Evolutionary conservation across 106 monocot species (phyloP), one percentile per base, ranked within the genome.

Genomic region (Chionographis japonica): DNA sequence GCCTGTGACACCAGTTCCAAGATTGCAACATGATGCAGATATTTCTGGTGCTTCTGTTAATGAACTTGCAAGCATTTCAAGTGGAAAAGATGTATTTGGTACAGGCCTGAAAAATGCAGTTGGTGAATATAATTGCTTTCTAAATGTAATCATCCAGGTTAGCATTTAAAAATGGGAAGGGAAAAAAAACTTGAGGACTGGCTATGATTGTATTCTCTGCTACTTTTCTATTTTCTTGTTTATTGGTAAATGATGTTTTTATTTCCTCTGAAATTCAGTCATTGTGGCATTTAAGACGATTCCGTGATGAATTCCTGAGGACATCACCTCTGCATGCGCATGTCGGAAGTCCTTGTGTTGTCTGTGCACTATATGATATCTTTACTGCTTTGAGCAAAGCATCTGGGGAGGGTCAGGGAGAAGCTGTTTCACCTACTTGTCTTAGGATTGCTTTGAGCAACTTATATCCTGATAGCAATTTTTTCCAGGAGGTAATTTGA

Each of bases 91-190:
- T 63, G 51, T 76, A 4, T 59, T 81, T 67, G 95, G 91, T 7
- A 67, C 84, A 19, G 95, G 95, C 59, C 81, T 95, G 17, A 86
- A 68, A 73, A 95, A 95, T 84, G 88, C 86, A 60, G 81, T 76
- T 72, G 95, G 95, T 7, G 95, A 95, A 68, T 95, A 95, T 66
- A 95, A 95, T 86, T 95, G 95, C 62, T 95, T 95, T 69, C 67
- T 95, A 61, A 95, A 95, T 78, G 95, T 95, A 51, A 92, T 95
- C 53, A 95, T 95, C 39, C 95, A 95, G 86, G 95, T 95, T 67
- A 43, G 65, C 61, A 52, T 68, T 8, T 12, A 15, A 13, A 54
- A 5, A 67, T n/a, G n/a, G 12, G 8, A 53, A 4, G 11, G 38
- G 46, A 10, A 46, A 6, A 40, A 38, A 50, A 41, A 40, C 36